Evolutionary conservation across 2,329 filamentous ascomycete genomes (phyloP), one percentile per base, ranked within the genome.

Genomic region (Aspergillus sclerotialis): DNA sequence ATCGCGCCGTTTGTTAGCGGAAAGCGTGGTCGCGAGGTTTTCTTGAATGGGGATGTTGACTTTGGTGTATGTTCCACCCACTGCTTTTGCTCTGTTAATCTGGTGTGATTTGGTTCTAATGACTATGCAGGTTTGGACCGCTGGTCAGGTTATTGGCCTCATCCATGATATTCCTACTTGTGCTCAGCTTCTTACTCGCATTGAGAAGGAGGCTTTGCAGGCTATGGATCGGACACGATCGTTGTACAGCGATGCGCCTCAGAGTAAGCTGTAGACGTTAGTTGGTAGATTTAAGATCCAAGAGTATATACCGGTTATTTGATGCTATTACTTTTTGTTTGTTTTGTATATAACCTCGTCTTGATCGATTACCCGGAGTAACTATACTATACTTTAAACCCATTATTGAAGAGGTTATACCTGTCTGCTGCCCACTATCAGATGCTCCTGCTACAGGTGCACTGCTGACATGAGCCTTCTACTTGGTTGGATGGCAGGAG

Each of bases 141-240:
- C 90, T 7, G 92, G 92, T 8, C 90, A 95, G 60, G 90, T 96
- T 47, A 94, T 98, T 46, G 85, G 85, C 5, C 60, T 92, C 36
- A 92, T 92, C 42, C 78, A 90, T 49, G 85, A 92, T 50, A 84
- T 89, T 35, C 84, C 84, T 7, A 85, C 81, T 0, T 90, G 85
- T 53, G 73, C 74, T 30, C 78, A 67, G 1, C 66, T 92, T 16
- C 65, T 88, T 7, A 69, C 69, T 47, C 75, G 85, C 37, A 89
- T 92, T 49, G 84, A 89, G 68, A 79, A 70, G 56, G 85, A 90
- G 60, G 84, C 84, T 0, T 73, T 82, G 55, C 70, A 76, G 37
- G 70, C 81, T 4, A 65, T 89, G 43, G 72, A 64, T 51, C 75
- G 78, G 52, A 76, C 74, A 40, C 66, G 73, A 33, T 58, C 69